Conservation (phyloP, 768 basidiomycete genomes). For the Agrocybe pediades region DNA sequence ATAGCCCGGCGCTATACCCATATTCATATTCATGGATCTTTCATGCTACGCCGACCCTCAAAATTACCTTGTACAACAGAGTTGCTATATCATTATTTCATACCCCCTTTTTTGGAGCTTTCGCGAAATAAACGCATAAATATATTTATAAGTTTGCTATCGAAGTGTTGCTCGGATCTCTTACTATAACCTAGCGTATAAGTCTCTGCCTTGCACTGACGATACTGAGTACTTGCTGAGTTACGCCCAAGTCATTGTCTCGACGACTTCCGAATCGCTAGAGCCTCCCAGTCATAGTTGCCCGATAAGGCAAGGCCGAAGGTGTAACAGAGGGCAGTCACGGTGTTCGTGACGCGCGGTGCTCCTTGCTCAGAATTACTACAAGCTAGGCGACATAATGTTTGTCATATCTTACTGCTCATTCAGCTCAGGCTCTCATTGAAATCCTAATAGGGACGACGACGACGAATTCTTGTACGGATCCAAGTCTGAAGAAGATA, state of each 20-base stretch:
- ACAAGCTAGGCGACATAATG: not conserved
- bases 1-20: not conserved
- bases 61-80: slow-evolving; percentile 17
- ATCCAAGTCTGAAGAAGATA: slow-evolving; percentile 39
- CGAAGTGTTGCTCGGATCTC: no score
- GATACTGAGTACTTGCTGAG: not conserved
- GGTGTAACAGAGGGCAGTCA: not conserved
- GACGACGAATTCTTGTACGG: slow-evolving; percentile 84
- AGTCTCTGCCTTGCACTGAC: no score
- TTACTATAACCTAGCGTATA: no score
- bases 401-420: slow-evolving; percentile 1
- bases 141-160: not conserved
- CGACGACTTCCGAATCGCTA: not conserved
- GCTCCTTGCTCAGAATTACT: not conserved
- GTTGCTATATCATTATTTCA: slow-evolving; percentile 14
- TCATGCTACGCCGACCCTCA: not conserved
- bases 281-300: not conserved
- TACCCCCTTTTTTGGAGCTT: not conserved
- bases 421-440: not conserved
- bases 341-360: not conserved
- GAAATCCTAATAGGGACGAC: slow-evolving; percentile 56
- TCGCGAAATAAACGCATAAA: not conserved
- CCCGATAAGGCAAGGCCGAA: not conserved
- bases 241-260: no score
- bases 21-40: not conserved